These are phyloP conservation scores for Leishmania lainsoni DNA, from an alignment of 208 protist species.

Conservation along the genomic window DNA sequence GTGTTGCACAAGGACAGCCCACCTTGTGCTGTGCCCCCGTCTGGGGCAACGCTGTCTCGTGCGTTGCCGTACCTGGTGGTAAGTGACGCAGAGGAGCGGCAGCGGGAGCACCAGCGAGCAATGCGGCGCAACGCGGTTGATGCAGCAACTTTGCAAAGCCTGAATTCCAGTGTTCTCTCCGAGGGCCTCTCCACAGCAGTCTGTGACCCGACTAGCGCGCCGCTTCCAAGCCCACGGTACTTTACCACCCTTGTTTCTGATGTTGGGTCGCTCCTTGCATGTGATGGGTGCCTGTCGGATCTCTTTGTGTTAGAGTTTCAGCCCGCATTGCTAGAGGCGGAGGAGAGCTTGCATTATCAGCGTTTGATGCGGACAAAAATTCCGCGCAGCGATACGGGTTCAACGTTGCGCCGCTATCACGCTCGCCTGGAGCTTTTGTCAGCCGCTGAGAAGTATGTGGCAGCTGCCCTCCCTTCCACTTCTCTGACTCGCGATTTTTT, in stretches of 20 bases:
- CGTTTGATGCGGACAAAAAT: background rate
- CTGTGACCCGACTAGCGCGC: background rate
- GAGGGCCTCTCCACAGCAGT: background rate
- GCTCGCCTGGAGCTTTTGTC: background rate
- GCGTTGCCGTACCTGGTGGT: slow-evolving; percentile 18
- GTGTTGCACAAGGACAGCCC: background rate
- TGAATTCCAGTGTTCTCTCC: background rate
- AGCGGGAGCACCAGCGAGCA: slow-evolving; percentile 6
- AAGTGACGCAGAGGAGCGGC: background rate
- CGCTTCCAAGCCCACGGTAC: slow-evolving; percentile 5
- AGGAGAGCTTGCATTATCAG: background rate
- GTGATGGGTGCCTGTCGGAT: slow-evolving; percentile 36
- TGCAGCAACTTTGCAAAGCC: slow-evolving; percentile 9
- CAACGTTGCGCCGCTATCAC: background rate
- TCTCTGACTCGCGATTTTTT: slow-evolving; percentile 1
- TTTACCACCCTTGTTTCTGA: slow-evolving; percentile 11
- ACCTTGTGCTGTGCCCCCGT: background rate
- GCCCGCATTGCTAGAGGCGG: background rate
- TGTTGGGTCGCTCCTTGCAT: slow-evolving; percentile 6
- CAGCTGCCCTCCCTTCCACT: background rate
- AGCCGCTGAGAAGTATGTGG: background rate
- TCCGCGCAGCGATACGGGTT: background rate
- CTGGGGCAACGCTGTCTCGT: background rate
- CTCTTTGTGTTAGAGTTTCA: slow-evolving; percentile 51
- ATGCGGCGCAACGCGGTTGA: slow-evolving; percentile 16